Evolutionary conservation across 306 rosid species (phyloP).

Genomic region (Oemleria cerasiformis): DNA sequence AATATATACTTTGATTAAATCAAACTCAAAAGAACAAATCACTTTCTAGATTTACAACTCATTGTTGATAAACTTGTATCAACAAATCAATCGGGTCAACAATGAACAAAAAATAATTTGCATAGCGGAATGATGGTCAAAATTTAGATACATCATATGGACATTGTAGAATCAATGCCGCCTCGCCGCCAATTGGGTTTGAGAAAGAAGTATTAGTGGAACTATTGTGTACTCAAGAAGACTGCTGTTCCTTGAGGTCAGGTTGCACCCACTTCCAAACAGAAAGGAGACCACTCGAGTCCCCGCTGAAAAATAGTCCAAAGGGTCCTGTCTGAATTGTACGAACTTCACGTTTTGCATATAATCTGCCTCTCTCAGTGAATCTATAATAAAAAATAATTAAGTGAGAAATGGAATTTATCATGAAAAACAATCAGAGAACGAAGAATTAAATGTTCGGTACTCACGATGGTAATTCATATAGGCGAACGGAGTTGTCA

Average conservation of each 20-base stretch:
- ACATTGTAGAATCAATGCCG: too few relatives aligned
- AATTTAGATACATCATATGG: too few relatives aligned
- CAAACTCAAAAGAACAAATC: too few relatives aligned
- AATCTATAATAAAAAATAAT: conserved; percentile 21
- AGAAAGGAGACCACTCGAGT: conserved; percentile 31
- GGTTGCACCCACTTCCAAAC: conserved; percentile 34
- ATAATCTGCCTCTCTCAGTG: conserved; percentile 37
- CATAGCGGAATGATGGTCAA: too few relatives aligned
- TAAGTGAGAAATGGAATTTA: too few relatives aligned
- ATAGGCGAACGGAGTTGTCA: conserved; percentile 39
- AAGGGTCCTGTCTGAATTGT: conserved; percentile 25
- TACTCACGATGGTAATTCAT: conserved; percentile 52
- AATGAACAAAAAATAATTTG: too few relatives aligned
- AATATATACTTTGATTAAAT: too few relatives aligned
- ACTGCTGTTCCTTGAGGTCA: not conserved
- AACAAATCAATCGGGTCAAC: too few relatives aligned
- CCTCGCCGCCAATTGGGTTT: too few relatives aligned
- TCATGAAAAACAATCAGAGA: not conserved
- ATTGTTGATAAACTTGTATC: too few relatives aligned
- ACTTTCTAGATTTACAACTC: too few relatives aligned
- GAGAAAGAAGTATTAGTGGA: too few relatives aligned
- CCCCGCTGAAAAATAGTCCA: conserved; percentile 47
- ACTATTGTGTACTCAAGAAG: conserved; percentile 10
- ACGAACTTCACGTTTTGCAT: conserved; percentile 24
- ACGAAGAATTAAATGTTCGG: not conserved